Evolutionary conservation across 441 rosid genomes (phyloP).

Genomic region (Populus hybrid): DNA sequence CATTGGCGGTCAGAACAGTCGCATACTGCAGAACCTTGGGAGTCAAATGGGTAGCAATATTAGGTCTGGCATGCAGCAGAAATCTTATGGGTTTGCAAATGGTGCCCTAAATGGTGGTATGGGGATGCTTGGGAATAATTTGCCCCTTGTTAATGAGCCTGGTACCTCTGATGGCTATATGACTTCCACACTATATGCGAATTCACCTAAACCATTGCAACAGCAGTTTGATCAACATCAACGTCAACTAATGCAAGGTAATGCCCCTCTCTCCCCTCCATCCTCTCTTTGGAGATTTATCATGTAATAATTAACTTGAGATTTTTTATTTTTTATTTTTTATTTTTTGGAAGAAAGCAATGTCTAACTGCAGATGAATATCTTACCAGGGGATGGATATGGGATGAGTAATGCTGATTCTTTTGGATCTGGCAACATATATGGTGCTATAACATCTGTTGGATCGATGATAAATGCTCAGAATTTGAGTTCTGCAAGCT

Average conservation of each 20-base stretch:
- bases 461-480: slow-evolving; percentile 69
- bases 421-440: slow-evolving; percentile 67
- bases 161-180: slow-evolving; percentile 59
- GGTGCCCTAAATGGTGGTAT: slow-evolving; percentile 63
- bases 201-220: slow-evolving; percentile 67
- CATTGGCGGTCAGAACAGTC: slow-evolving; percentile 71
- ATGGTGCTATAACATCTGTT: slow-evolving; percentile 56
- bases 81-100: slow-evolving; percentile 69
- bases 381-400: slow-evolving; percentile 81
- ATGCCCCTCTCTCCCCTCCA: slow-evolving; percentile 22
- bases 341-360: not conserved
- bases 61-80: slow-evolving; percentile 82
- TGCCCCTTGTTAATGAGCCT: slow-evolving; percentile 62
- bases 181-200: slow-evolving; percentile 43
- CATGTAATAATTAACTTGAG: slow-evolving; percentile 18
- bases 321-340: not conserved
- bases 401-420: slow-evolving; percentile 60
- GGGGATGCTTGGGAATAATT: slow-evolving; percentile 62
- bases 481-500: slow-evolving; percentile 1
- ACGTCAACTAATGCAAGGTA: slow-evolving; percentile 68
- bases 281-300: not conserved
- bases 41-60: slow-evolving; percentile 76
- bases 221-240: slow-evolving; percentile 77
- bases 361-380: slow-evolving; percentile 14
- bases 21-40: slow-evolving; percentile 73